Conservation (phyloP, 1,284 basidiomycete species). For the Rhodofomes roseus region DNA sequence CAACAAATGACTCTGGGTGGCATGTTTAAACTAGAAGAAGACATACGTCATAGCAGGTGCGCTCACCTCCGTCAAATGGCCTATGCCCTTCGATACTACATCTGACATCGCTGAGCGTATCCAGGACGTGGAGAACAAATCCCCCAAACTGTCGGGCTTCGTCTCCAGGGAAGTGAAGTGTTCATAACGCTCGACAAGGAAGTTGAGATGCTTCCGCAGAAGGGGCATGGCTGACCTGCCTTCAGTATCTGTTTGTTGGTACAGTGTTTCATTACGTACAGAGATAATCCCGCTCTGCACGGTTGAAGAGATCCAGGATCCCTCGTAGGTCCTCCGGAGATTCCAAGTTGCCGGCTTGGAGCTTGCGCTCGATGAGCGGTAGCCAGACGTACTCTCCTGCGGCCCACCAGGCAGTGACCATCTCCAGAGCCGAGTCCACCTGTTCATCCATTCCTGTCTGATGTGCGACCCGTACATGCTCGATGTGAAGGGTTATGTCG, state of each 20-base stretch:
- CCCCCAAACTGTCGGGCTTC: slow-evolving; percentile 47
- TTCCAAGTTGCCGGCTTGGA: slow-evolving; percentile 42
- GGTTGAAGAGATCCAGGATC: slow-evolving; percentile 59
- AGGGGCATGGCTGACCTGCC: slow-evolving; percentile 61
- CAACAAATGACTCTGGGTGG: slow-evolving; percentile 57
- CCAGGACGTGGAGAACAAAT: slow-evolving; percentile 56
- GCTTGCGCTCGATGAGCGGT: slow-evolving; percentile 54
- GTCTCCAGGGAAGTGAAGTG: slow-evolving; percentile 40
- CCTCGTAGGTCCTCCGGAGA: slow-evolving; percentile 49
- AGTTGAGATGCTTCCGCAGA: slow-evolving; percentile 65
- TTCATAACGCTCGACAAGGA: slow-evolving; percentile 56
- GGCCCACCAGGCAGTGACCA: slow-evolving; percentile 59
- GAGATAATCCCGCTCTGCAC: slow-evolving; percentile 77
- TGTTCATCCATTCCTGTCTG: slow-evolving; percentile 56
- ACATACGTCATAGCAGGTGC: not conserved
- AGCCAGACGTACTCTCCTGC: slow-evolving; percentile 68
- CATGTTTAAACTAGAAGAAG: not conserved
- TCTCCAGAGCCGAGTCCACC: slow-evolving; percentile 57
- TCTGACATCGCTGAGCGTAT: slow-evolving; percentile 49
- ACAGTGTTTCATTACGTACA: slow-evolving; percentile 49
- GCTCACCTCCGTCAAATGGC: slow-evolving; percentile 57
- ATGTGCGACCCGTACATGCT: slow-evolving; percentile 59
- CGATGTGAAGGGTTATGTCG: slow-evolving; percentile 55
- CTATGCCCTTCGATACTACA: slow-evolving; percentile 56
- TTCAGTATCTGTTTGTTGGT: slow-evolving; percentile 15